These are phyloP conservation scores for Sonneratia caseolaris DNA, from an alignment of 345 rosid species.

Conservation along the genomic window DNA sequence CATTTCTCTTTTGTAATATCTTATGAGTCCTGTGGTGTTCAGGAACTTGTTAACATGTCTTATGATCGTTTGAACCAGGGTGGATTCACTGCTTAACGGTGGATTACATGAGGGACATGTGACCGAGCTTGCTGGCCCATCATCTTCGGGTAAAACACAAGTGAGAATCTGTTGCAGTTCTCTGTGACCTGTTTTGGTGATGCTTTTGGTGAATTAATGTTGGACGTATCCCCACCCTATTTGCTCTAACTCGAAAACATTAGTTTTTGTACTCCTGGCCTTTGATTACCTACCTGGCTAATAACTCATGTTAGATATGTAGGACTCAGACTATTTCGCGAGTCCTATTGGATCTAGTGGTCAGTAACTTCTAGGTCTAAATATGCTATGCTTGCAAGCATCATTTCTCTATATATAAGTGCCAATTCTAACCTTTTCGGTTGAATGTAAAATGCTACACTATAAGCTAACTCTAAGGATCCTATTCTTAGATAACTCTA, in stretches of 20 bases:
- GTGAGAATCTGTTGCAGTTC: conserved; percentile 18
- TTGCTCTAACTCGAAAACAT: neutral
- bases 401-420: neutral
- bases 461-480: neutral
- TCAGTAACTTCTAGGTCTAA: neutral
- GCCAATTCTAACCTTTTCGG: neutral
- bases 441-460: neutral
- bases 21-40: neutral
- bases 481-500: neutral
- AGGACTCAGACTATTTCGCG: neutral
- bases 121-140: conserved; percentile 78
- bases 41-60: neutral
- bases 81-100: conserved; percentile 58
- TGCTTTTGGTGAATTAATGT: neutral
- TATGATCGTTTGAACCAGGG: conserved; percentile 26
- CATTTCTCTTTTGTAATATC: neutral
- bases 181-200: neutral
- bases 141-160: conserved; percentile 88
- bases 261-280: neutral
- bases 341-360: neutral
- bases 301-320: neutral
- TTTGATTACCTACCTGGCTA: neutral
- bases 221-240: neutral
- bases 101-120: conserved; percentile 59
- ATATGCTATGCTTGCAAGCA: neutral